phyloP scores from a whole-genome alignment of 805 yeast species.

The Wickerhamomyces tratensis region DNA sequence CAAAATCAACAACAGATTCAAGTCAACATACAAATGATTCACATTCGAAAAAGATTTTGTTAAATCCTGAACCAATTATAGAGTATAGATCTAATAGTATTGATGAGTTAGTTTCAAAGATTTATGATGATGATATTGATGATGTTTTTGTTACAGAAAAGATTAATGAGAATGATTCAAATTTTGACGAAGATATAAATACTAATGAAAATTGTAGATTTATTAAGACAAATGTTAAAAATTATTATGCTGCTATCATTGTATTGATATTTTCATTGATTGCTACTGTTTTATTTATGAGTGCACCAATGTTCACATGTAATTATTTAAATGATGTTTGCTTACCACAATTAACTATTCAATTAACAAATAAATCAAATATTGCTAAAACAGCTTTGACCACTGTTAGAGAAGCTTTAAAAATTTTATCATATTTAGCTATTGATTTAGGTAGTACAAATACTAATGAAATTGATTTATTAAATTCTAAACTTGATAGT shows the following conservation, averaged over 20 bases:
- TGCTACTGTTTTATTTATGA: slow-evolving; percentile 8
- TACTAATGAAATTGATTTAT: slow-evolving; percentile 6
- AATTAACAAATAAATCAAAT: slow-evolving; percentile 26
- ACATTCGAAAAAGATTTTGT: background rate
- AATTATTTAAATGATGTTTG: slow-evolving; percentile 19
- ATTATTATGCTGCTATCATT: background rate
- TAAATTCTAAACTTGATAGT: slow-evolving; percentile 14
- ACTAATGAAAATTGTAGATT: background rate
- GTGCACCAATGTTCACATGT: slow-evolving; percentile 23
- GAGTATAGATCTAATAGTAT: slow-evolving; percentile 1
- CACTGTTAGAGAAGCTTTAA: slow-evolving; percentile 32
- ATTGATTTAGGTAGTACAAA: slow-evolving; percentile 28
- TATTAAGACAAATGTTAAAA: background rate
- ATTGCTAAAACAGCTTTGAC: slow-evolving; percentile 23
- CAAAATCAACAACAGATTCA: too few species aligned
- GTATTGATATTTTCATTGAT: background rate
- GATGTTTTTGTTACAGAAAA: background rate
- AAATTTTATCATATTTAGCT: slow-evolving; percentile 34
- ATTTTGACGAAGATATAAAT: background rate
- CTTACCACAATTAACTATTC: slow-evolving; percentile 33
- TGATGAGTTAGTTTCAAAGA: slow-evolving; percentile 1
- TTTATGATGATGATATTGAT: background rate
- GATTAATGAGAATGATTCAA: background rate
- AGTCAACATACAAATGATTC: background rate
- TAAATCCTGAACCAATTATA: background rate